Percentiles rank a stretch among this genome's conserved stretches.
phyloP scores from a whole-genome alignment of 2,329 filamentous ascomycete species.

The Fusarium oxysporum region DNA sequence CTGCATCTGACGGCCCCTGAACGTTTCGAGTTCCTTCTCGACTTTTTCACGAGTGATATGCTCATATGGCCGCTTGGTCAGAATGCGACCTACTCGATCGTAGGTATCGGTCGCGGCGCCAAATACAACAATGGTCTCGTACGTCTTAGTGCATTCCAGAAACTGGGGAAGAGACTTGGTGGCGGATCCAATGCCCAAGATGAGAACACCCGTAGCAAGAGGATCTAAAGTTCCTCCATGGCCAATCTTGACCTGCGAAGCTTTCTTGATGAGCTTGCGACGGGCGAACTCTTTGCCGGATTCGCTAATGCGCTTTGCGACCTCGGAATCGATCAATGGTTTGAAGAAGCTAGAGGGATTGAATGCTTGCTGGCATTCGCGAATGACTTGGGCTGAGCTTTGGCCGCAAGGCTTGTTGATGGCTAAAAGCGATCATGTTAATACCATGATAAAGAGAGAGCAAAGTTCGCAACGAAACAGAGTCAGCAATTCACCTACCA shows the following conservation, averaged over 20 bases:
- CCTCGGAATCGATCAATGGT: constrained; percentile 77
- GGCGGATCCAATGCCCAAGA: constrained; percentile 86
- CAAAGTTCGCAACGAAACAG: constrained; percentile 4
- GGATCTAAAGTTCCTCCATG: constrained; percentile 97
- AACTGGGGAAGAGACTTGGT: constrained; percentile 87
- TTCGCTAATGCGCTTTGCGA: constrained; percentile 66
- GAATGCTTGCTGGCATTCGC: constrained; percentile 86
- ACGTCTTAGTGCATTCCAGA: constrained; percentile 89
- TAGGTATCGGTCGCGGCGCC: constrained; percentile 94
- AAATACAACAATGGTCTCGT: constrained; percentile 90
- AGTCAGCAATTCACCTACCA: constrained; percentile 55
- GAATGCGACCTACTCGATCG: constrained; percentile 85
- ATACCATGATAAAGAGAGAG: constrained; percentile 1
- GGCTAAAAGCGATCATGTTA: constrained; percentile 62
- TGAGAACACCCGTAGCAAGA: constrained; percentile 90
- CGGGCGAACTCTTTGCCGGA: constrained; percentile 69
- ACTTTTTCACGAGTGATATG: constrained; percentile 85
- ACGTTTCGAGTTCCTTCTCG: constrained; percentile 78
- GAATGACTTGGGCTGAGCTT: constrained; percentile 90
- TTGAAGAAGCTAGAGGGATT: constrained; percentile 83
- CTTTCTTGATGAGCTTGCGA: constrained; percentile 66
- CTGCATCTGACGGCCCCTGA: constrained; percentile 87
- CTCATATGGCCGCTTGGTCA: constrained; percentile 78
- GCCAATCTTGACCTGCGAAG: constrained; percentile 87
- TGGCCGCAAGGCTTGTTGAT: constrained; percentile 92